Percentiles rank a stretch among this genome's conserved stretches.
Conservation (phyloP, 2,329 filamentous ascomycete genomes). For the Clarireedia hainanense region DNA sequence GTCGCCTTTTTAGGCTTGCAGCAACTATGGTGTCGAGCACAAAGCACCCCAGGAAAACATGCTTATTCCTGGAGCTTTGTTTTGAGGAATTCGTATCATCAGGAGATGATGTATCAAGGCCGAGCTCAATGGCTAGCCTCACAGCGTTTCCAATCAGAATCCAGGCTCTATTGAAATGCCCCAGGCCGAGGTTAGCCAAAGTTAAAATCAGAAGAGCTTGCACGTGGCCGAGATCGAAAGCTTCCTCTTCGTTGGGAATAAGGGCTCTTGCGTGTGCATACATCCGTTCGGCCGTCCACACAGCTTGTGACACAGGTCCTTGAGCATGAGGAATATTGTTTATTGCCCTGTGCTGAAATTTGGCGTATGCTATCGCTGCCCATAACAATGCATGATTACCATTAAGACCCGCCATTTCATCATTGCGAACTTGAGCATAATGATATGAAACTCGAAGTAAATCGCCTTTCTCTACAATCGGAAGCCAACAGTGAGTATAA, state of each 20-base stretch:
- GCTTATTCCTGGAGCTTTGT: constrained; percentile 29
- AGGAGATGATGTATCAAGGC: constrained; percentile 30
- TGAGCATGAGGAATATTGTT: constrained; percentile 23
- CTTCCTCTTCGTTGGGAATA: constrained; percentile 41
- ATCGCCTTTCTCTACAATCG: constrained; percentile 58
- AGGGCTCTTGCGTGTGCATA: constrained; percentile 43
- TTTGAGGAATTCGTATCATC: constrained; percentile 15
- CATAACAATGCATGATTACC: constrained; percentile 50
- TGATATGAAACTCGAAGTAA: constrained; percentile 27
- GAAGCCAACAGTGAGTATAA: constrained; percentile 71
- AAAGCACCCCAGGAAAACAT: constrained; percentile 50
- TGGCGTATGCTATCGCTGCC: constrained; percentile 50
- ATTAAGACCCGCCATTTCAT: background rate
- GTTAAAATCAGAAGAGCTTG: constrained; percentile 51
- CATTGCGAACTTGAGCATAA: constrained; percentile 19
- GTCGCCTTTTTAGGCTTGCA: constrained; percentile 40
- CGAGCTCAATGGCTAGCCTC: constrained; percentile 40
- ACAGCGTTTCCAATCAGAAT: constrained; percentile 57
- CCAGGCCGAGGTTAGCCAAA: constrained; percentile 53
- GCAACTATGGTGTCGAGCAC: constrained; percentile 53
- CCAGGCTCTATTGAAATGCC: constrained; percentile 52
- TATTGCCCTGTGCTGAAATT: constrained; percentile 38
- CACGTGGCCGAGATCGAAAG: constrained; percentile 43
- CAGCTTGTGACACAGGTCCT: constrained; percentile 16
- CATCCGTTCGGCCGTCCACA: constrained; percentile 33